A percentile compares a stretch with the other conserved stretches of the same genome.
phyloP scores from a whole-genome alignment of 352 stramenopile species.

The Pythium utonaiense region DNA sequence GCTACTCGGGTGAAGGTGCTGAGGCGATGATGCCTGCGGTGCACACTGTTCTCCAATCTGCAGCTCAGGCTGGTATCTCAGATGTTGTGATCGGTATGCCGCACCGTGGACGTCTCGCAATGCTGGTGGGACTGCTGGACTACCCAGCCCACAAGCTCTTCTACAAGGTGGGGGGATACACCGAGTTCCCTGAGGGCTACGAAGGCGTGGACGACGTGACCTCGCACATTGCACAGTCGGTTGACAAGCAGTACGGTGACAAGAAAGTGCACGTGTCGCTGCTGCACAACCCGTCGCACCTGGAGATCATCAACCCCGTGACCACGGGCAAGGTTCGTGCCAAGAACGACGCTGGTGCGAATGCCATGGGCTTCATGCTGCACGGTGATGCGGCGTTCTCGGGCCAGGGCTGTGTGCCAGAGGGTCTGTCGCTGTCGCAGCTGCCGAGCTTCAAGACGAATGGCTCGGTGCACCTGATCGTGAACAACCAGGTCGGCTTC shows the following conservation, averaged over 20 bases:
- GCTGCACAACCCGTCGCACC: slow-evolving; percentile 82
- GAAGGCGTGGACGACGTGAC: slow-evolving; percentile 80
- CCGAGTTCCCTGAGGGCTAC: slow-evolving; percentile 61
- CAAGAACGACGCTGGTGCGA: slow-evolving; percentile 62
- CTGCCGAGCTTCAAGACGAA: slow-evolving; percentile 72
- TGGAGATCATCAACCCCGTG: slow-evolving; percentile 88
- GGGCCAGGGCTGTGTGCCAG: slow-evolving; percentile 79
- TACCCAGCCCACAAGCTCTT: slow-evolving; percentile 84
- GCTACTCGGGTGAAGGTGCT: slow-evolving; percentile 82
- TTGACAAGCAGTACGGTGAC: slow-evolving; percentile 64
- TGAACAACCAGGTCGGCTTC: slow-evolving; percentile 91
- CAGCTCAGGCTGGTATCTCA: slow-evolving; percentile 39
- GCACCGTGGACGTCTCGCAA: slow-evolving; percentile 72
- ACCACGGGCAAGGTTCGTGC: slow-evolving; percentile 80
- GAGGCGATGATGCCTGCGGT: slow-evolving; percentile 79
- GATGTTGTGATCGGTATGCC: slow-evolving; percentile 88
- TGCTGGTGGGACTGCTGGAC: slow-evolving; percentile 73
- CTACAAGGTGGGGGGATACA: slow-evolving; percentile 73
- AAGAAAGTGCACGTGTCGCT: slow-evolving; percentile 74
- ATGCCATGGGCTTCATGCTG: slow-evolving; percentile 79
- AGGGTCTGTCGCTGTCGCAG: slow-evolving; percentile 71
- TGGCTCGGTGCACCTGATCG: slow-evolving; percentile 81
- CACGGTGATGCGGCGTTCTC: slow-evolving; percentile 87
- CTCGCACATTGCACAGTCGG: slow-evolving; percentile 77
- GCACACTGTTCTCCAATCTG: slow-evolving; percentile 62